phyloP scores from a whole-genome alignment of 139 green algal species.

The Tetraselmis chui region DNA sequence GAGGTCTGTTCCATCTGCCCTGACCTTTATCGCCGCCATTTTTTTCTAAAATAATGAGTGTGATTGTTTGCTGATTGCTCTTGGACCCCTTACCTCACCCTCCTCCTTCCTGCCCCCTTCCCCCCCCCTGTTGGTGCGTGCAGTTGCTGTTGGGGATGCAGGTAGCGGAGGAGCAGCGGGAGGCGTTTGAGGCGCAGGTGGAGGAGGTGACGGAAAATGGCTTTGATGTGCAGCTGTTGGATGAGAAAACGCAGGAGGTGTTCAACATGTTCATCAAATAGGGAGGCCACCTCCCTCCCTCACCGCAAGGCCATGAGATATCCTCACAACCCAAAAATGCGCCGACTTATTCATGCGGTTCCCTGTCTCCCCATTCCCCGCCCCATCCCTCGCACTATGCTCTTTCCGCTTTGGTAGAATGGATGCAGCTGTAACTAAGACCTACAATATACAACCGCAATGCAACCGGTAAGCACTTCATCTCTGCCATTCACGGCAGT shows the following conservation, averaged over 20 bases:
- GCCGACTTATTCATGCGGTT: too few relatives aligned
- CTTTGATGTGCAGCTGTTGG: conserved; percentile 62
- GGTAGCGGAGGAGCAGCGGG: conserved; percentile 42
- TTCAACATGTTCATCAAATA: conserved; percentile 79
- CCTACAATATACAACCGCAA: too few relatives aligned
- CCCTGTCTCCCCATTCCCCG: too few relatives aligned
- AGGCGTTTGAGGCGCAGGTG: conserved; percentile 23
- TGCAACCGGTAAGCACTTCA: too few relatives aligned
- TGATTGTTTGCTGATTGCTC: background rate
- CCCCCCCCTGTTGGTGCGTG: conserved; percentile 50
- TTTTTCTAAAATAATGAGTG: background rate
- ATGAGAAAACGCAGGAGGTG: conserved; percentile 43
- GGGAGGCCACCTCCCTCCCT: too few relatives aligned
- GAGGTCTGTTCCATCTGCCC: background rate
- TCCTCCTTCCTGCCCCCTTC: conserved; percentile 24
- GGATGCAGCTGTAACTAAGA: too few relatives aligned
- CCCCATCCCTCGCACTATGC: too few relatives aligned
- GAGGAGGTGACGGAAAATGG: conserved; percentile 24
- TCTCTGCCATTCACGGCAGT: too few relatives aligned
- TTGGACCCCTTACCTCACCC: background rate
- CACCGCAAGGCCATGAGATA: too few relatives aligned
- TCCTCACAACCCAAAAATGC: too few relatives aligned
- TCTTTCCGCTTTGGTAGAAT: too few relatives aligned
- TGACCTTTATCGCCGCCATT: too few relatives aligned
- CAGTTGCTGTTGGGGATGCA: conserved; percentile 74